A percentile compares a stretch with the other conserved stretches of the same genome.
These are phyloP conservation scores for Globisporangium paddicum DNA, from an alignment of 352 stramenopile species.

Conservation along the genomic window DNA sequence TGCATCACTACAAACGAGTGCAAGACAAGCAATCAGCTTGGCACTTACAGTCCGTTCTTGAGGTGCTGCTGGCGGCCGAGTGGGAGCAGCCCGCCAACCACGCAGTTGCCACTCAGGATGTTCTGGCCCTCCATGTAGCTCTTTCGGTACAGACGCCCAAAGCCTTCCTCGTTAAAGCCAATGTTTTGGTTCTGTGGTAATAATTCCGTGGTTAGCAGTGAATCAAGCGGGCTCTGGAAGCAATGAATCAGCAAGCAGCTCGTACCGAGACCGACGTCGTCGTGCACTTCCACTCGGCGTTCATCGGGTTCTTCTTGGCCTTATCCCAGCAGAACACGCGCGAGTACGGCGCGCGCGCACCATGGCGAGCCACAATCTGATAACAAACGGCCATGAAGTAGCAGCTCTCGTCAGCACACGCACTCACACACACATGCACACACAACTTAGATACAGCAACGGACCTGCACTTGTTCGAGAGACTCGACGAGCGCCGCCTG, in stretches of 20 bases:
- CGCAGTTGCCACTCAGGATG: conserved; percentile 69
- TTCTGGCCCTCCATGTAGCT: conserved; percentile 72
- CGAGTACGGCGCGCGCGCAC: conserved; percentile 66
- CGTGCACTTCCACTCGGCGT: conserved; percentile 67
- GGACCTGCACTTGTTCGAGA: conserved; percentile 76
- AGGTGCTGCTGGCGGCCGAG: conserved; percentile 78
- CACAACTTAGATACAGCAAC: too few relatives aligned
- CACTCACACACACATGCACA: neutral
- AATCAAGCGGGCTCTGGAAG: neutral
- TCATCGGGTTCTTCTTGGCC: conserved; percentile 64
- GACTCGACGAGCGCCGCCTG: conserved; percentile 57
- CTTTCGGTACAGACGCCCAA: conserved; percentile 76
- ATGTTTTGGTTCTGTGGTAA: conserved; percentile 78
- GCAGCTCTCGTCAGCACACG: neutral
- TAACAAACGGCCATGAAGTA: neutral
- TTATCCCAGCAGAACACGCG: conserved; percentile 77
- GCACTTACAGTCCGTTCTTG: conserved; percentile 55
- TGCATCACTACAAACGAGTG: neutral
- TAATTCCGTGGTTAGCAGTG: too few relatives aligned
- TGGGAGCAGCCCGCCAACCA: conserved; percentile 66
- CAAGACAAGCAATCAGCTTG: neutral
- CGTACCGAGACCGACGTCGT: conserved; percentile 69
- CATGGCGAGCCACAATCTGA: conserved; percentile 72
- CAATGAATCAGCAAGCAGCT: neutral
- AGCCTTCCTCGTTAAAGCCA: conserved; percentile 40